Percentiles rank a stretch among this genome's conserved stretches.
These are phyloP conservation scores for Ceratocystis albifundus DNA, from an alignment of 2,329 filamentous ascomycete genomes.

Conservation along the genomic window DNA sequence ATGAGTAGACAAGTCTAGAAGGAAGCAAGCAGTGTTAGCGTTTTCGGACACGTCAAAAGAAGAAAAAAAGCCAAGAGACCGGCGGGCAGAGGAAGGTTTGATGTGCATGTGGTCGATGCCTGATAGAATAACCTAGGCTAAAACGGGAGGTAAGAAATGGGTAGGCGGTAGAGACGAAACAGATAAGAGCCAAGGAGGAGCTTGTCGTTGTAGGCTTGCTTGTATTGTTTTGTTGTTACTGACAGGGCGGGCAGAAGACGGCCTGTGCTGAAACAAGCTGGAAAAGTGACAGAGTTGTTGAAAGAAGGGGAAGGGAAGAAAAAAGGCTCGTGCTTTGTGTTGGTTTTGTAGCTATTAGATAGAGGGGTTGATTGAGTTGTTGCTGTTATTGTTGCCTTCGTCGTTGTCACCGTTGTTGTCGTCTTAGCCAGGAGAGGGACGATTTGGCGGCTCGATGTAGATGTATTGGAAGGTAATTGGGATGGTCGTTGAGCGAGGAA, in stretches of 20 bases:
- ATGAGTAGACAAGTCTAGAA: constrained; percentile 91
- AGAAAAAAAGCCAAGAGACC: not conserved
- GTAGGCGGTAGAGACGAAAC: not conserved
- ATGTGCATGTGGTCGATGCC: not conserved
- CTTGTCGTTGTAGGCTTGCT: too few species aligned
- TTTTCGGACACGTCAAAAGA: constrained; percentile 28
- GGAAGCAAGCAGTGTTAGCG: constrained; percentile 11
- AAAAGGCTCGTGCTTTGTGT: constrained; percentile 18
- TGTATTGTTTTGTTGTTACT: not conserved
- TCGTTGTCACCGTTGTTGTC: not conserved
- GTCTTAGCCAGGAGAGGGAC: not conserved
- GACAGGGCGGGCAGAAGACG: not conserved
- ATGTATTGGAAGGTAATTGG: too few species aligned
- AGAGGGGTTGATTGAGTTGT: not conserved
- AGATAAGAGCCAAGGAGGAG: not conserved
- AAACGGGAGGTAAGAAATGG: not conserved
- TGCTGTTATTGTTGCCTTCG: not conserved
- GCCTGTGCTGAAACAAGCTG: constrained; percentile 17
- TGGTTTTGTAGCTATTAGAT: constrained; percentile 11
- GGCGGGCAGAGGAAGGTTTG: not conserved
- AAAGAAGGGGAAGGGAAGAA: not conserved
- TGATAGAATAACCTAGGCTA: not conserved
- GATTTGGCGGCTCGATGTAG: too few species aligned
- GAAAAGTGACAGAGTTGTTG: not conserved
- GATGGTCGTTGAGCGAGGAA: not conserved